Evolutionary conservation across 2,329 filamentous ascomycete species (phyloP), one percentile per base, ranked within the genome.

Genomic region (Lasiodiplodia sp.): DNA sequence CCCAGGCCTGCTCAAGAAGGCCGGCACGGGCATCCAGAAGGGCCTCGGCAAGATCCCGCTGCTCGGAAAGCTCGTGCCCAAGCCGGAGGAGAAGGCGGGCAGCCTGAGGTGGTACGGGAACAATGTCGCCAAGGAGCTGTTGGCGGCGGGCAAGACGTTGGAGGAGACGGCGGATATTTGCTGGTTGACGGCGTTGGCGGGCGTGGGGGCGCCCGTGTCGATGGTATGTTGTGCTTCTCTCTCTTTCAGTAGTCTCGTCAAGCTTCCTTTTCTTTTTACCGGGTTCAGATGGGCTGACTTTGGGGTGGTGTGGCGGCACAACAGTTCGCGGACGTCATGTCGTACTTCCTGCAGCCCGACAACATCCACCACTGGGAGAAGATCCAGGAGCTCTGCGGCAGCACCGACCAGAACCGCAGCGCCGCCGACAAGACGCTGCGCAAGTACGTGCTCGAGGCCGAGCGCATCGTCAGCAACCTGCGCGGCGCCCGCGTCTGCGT

Each of bases 371-470:
- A 66, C 31, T 69, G 67, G 67, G 47, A 47, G 21, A 18, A 57
- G 16, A 51, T 69, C n/a, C 67, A 69, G 49, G 56, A 52, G 25
- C 37, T 70, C 7, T 51, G 47, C 2, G 28, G 51, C 10, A 31
- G 28, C 14, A 10, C 58, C 8, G 55, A 28, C 6, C 4, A 10
- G 8, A 34, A 68, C 38, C 34, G 16, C n/a, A 51, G 55, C 12
- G 56, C 51, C 31, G 47, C 67, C 23, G 69, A 71, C 38, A 49
- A 58, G 53, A 34, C 31, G 16, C 37, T 71, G 37, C 68, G 58
- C 14, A 31, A 68, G 34, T 69, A 69, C 60, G 68, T 71, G 7
- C 69, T 71, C 49, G 69, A 71, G 34, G 69, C 69, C 5, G 52
- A 68, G 34, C 28, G 69, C 4, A 21, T 71, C 18, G 68, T 55